These are phyloP conservation scores for Sporisorium iseilematis-ciliati DNA, from an alignment of 1,284 basidiomycete species.

Conservation along the genomic window DNA sequence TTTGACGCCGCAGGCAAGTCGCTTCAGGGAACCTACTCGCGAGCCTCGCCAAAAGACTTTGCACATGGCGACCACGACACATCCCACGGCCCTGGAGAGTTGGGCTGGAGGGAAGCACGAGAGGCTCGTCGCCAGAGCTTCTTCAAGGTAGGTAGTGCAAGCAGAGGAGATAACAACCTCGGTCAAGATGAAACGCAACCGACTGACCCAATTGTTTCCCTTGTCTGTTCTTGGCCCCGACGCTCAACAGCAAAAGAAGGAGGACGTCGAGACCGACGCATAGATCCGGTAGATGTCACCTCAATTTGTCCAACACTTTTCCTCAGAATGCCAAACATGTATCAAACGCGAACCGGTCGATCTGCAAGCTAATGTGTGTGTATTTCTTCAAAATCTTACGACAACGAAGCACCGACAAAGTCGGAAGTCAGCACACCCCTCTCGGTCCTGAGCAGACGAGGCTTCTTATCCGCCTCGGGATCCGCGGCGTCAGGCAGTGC, in stretches of 20 bases:
- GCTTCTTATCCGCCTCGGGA: constrained; percentile 63
- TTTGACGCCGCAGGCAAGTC: constrained; percentile 82
- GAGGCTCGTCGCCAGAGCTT: constrained; percentile 71
- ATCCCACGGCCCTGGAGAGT: constrained; percentile 65
- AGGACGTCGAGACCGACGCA: constrained; percentile 53
- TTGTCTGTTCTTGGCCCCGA: too few relatives aligned
- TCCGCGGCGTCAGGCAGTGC: constrained; percentile 56
- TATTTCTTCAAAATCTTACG: constrained; percentile 30
- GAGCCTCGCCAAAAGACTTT: constrained; percentile 41
- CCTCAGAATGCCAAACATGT: background rate
- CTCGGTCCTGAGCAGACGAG: constrained; percentile 59
- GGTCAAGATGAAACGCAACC: background rate
- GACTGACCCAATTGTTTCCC: background rate
- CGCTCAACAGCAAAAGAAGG: constrained; percentile 42
- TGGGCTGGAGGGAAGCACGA: constrained; percentile 70
- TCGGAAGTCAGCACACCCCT: constrained; percentile 58
- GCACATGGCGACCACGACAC: constrained; percentile 37
- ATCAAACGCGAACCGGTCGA: background rate
- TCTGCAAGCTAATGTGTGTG: constrained; percentile 6
- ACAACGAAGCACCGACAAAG: constrained; percentile 65
- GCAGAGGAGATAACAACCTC: too few relatives aligned
- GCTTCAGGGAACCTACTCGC: constrained; percentile 48
- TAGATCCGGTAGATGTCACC: constrained; percentile 19
- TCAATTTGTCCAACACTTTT: constrained; percentile 5
- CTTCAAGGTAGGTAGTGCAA: constrained; percentile 71